phyloP scores from a whole-genome alignment of 768 basidiomycete genomes.

The Boletellus emodensis region DNA sequence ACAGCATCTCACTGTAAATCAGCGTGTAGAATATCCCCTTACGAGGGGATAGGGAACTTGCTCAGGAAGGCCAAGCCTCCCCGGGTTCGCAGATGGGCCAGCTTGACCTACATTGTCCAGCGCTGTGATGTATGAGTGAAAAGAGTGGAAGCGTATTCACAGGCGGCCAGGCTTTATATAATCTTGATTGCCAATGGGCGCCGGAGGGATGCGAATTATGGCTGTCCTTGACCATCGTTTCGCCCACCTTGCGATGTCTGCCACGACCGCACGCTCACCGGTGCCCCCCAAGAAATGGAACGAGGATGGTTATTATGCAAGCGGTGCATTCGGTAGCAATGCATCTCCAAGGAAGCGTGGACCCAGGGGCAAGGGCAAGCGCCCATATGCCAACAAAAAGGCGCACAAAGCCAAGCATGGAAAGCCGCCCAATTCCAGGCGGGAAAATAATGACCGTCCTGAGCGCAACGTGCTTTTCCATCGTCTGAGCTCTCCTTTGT shows the following conservation, averaged over 20 bases:
- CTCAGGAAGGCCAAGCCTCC: no score
- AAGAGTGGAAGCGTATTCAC: no score
- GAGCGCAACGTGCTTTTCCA: constrained; percentile 7
- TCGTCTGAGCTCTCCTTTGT: constrained; percentile 10
- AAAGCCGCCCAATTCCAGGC: constrained; percentile 2
- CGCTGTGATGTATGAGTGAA: no score
- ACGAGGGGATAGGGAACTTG: no score
- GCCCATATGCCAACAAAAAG: not conserved
- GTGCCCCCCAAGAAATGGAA: not conserved
- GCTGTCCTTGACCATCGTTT: not conserved
- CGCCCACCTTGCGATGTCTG: not conserved
- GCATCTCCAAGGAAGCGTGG: no score
- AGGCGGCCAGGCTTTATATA: not conserved
- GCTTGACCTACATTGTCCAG: no score
- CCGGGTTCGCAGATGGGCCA: no score
- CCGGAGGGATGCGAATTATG: no score
- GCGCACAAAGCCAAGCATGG: constrained; percentile 3
- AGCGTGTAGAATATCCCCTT: no score
- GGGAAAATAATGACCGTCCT: not conserved
- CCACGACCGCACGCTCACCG: constrained; percentile 2
- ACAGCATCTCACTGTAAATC: no score
- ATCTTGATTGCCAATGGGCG: not conserved
- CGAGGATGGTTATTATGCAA: constrained; percentile 1
- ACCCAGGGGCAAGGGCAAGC: no score
- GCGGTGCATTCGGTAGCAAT: no score